phyloP scores from a whole-genome alignment of 345 rosid species.

The Stellera chamaejasme region DNA sequence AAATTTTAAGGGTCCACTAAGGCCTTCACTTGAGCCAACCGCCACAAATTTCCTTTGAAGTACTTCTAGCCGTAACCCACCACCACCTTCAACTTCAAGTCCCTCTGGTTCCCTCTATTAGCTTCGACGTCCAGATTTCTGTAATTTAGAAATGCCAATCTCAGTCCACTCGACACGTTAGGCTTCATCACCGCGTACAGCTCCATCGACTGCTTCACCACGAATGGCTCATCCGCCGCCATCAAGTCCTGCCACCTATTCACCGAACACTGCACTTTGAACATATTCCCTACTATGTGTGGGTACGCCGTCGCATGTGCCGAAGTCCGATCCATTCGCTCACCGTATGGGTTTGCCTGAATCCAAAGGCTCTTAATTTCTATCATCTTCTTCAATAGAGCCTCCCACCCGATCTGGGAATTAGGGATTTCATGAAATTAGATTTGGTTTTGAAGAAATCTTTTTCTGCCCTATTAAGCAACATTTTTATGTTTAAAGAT shows the following conservation, averaged over 20 bases:
- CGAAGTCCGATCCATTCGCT: conserved; percentile 33
- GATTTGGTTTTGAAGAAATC: not conserved
- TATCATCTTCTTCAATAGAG: conserved; percentile 24
- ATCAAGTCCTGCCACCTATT: conserved; percentile 21
- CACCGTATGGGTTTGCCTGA: conserved; percentile 42
- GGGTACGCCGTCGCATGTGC: conserved; percentile 32
- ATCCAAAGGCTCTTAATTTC: conserved; percentile 22
- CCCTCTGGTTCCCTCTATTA: not conserved
- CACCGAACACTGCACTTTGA: conserved; percentile 27
- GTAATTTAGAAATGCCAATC: conserved; percentile 24
- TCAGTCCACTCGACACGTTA: conserved; percentile 34
- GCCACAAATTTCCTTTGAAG: conserved; percentile 29
- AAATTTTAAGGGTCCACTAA: conserved; percentile 29
- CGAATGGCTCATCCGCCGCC: conserved; percentile 8
- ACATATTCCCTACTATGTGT: conserved; percentile 34
- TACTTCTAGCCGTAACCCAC: conserved; percentile 30
- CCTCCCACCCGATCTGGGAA: conserved; percentile 15
- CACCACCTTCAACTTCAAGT: conserved; percentile 22
- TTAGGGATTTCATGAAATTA: not conserved
- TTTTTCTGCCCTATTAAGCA: not conserved
- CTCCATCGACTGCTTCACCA: conserved; percentile 13
- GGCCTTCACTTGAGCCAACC: conserved; percentile 29
- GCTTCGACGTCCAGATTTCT: conserved; percentile 26
- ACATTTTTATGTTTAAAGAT: no score
- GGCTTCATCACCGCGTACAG: conserved; percentile 32